Base-by-base conservation (phyloP, 2,329 filamentous ascomycete genomes). In the Pestalotiopsis fici region DNA sequence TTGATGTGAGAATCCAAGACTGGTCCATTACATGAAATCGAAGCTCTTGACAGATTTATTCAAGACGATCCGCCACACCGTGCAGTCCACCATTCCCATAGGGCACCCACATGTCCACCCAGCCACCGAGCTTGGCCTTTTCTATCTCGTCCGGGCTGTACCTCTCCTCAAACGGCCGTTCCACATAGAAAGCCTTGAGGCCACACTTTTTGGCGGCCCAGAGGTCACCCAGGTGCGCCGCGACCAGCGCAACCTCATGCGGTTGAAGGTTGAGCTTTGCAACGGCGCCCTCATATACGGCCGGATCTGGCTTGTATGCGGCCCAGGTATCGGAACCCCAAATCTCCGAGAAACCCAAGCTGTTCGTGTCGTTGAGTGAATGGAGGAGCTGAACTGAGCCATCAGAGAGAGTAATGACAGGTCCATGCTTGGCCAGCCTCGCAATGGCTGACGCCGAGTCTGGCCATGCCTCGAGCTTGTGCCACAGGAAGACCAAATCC, bases 101-200 rank as follows among this genome's bases (percentile, higher is more conserved):
- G 31, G 73, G 76, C 15, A 89, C 77, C 85, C 85, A 88, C 68
- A 88, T 77, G 77, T 91, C 88, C 9, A 90, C 87, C 81, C 85
- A 88, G 0, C 81, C 85, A 61, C 83, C 83, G 25, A 77, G 72
- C 62, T 80, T 79, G 23, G 81, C 83, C 69, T 81, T 77, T 43
- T 80, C 77, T 3, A 83, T 75, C 61, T 81, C 69, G n/a, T 83
- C 82, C 25, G 70, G 65, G 15, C 74, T 73, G 80, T 83, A 85
- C 11, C 79, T 78, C 74, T 90, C 89, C 75, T 91, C 89, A 64
- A 78, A 73, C 9, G 77, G 73, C 57, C 89, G 79, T 74, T 89
- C 88, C 13, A 91, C 86, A 74, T 90, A 91, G 13, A 91, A 81
- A 0, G 87, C 87, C 69, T 82, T 80, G 63, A 90, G 80, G 0